These are phyloP conservation scores for Pleoardoris graminearum DNA, from an alignment of 2,329 filamentous ascomycete species.

Conservation along the genomic window DNA sequence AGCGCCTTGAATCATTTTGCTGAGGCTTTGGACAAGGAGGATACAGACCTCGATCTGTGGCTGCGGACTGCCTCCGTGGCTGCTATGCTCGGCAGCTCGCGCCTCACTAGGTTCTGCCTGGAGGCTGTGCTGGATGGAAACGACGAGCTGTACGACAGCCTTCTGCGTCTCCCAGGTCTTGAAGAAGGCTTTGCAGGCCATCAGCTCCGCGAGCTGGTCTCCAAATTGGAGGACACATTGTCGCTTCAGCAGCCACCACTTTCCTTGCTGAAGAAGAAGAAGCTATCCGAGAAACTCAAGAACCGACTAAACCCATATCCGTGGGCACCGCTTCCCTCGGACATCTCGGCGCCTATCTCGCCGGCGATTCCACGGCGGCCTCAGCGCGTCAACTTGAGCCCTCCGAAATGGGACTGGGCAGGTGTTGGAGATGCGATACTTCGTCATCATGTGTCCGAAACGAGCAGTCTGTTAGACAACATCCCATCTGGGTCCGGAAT, in stretches of 20 bases:
- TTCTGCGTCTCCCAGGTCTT: slow-evolving; percentile 59
- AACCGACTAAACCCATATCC: slow-evolving; percentile 59
- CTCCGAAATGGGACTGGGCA: slow-evolving; percentile 50
- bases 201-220: slow-evolving; percentile 49
- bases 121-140: slow-evolving; percentile 66
- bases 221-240: slow-evolving; percentile 58
- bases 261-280: slow-evolving; percentile 52
- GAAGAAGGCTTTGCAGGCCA: slow-evolving; percentile 44
- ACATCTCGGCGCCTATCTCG: slow-evolving; percentile 28
- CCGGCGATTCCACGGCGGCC: slow-evolving; percentile 29
- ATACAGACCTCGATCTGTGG: slow-evolving; percentile 67
- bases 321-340: slow-evolving; percentile 43
- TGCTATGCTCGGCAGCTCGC: slow-evolving; percentile 59
- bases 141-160: slow-evolving; percentile 58
- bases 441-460: slow-evolving; percentile 48
- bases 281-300: slow-evolving; percentile 57
- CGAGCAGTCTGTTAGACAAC: slow-evolving; percentile 34
- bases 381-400: slow-evolving; percentile 43
- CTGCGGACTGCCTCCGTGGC: slow-evolving; percentile 62
- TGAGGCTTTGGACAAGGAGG: slow-evolving; percentile 66
- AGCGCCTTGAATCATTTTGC: slow-evolving; percentile 58
- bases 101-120: slow-evolving; percentile 63
- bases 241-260: slow-evolving; percentile 57
- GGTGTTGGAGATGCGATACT: slow-evolving; percentile 55
- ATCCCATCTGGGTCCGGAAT: slow-evolving; percentile 47